Conservation (phyloP, 805 yeast species). For the Zygosaccharomyces pseudorouxii region DNA sequence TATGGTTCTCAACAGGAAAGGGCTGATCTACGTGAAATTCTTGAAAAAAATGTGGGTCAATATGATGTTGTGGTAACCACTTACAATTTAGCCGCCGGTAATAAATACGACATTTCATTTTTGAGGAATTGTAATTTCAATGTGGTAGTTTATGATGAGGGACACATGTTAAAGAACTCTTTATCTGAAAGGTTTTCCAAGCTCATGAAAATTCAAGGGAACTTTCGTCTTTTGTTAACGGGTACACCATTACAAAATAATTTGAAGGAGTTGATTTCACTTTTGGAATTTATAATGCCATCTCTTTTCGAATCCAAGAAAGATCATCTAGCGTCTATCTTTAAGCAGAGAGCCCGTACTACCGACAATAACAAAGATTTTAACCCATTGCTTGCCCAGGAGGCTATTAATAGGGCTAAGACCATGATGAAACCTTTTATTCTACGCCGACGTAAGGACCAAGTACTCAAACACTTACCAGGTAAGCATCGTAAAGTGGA, state of each 20-base stretch:
- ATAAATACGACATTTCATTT: constrained; percentile 75
- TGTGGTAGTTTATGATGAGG: constrained; percentile 93
- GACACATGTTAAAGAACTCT: constrained; percentile 93
- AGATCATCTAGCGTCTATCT: constrained; percentile 75
- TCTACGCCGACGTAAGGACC: constrained; percentile 83
- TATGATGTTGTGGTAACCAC: constrained; percentile 94
- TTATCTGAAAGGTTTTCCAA: constrained; percentile 80
- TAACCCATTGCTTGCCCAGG: constrained; percentile 81
- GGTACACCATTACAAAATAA: constrained; percentile 98
- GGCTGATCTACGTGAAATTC: constrained; percentile 70
- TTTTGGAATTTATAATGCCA: constrained; percentile 89
- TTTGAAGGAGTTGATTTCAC: constrained; percentile 80
- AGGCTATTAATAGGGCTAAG: constrained; percentile 89
- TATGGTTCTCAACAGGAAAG: constrained; percentile 87
- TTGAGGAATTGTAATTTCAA: constrained; percentile 71
- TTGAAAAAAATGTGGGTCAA: constrained; percentile 47
- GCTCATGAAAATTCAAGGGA: constrained; percentile 76
- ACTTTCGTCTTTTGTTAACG: constrained; percentile 81
- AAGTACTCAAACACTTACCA: constrained; percentile 87
- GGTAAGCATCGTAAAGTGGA: constrained; percentile 60
- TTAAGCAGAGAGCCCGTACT: constrained; percentile 82
- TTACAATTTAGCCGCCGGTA: constrained; percentile 84
- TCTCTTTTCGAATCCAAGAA: constrained; percentile 70
- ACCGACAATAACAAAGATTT: constrained; percentile 47
- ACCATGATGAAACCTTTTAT: constrained; percentile 99